These are phyloP conservation scores for Aspergillus awamori DNA, from an alignment of 2,329 filamentous ascomycete species.

Conservation along the genomic window DNA sequence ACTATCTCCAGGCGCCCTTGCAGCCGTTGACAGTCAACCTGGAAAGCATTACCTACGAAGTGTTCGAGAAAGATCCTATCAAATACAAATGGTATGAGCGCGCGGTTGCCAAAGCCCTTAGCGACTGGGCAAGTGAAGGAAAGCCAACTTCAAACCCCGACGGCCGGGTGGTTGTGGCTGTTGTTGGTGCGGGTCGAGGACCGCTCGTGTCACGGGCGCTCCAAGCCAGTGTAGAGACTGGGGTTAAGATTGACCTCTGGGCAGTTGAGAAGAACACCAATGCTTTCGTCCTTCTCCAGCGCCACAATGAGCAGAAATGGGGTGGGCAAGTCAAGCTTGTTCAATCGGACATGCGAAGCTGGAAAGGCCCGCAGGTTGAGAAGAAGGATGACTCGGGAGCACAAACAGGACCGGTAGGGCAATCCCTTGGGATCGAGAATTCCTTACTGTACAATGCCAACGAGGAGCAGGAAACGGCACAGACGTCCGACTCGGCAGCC, in stretches of 20 bases:
- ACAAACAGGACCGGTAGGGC: conserved; percentile 32
- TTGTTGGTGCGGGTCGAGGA: conserved; percentile 90
- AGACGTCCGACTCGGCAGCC: conserved; percentile 28
- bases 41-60: conserved; percentile 96
- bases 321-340: conserved; percentile 77
- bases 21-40: conserved; percentile 95
- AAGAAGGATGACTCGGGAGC: conserved; percentile 22
- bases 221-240: conserved; percentile 73
- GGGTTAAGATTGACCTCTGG: conserved; percentile 81
- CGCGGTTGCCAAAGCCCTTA: conserved; percentile 77
- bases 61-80: conserved; percentile 96
- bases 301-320: conserved; percentile 85
- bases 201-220: conserved; percentile 87
- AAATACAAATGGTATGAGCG: conserved; percentile 96
- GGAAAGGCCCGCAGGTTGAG: conserved; percentile 71
- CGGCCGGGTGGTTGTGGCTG: conserved; percentile 79
- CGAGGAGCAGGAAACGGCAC: conserved; percentile 44
- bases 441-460: conserved; percentile 25
- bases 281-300: conserved; percentile 87
- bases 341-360: conserved; percentile 95
- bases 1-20: conserved; percentile 92
- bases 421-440: conserved; percentile 38
- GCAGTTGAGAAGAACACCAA: conserved; percentile 98
- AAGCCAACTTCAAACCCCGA: conserved; percentile 74
- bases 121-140: conserved; percentile 72